Percentiles rank a stretch among this genome's conserved stretches.
Evolutionary conservation across 1,284 basidiomycete species (phyloP).

Genomic region (Phaffia rhodozyma): DNA sequence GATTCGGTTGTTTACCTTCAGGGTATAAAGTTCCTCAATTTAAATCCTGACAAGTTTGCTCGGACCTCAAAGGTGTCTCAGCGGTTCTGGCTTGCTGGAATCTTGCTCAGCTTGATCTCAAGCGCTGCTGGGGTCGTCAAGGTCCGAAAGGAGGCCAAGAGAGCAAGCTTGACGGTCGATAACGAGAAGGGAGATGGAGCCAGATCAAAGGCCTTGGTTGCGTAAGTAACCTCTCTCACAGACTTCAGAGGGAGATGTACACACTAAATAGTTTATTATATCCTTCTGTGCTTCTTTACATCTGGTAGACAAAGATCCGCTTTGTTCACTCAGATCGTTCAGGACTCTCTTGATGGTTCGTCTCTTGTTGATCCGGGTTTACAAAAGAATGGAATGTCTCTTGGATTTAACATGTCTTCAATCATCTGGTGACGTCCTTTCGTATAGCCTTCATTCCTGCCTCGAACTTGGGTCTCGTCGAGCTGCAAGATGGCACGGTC

Average conservation of each 20-base stretch:
- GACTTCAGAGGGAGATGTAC: background rate
- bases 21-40: conserved; percentile 53
- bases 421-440: too few relatives aligned
- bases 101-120: conserved; percentile 59
- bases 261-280: too few relatives aligned
- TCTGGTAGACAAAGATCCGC: conserved; percentile 30
- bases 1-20: conserved; percentile 79
- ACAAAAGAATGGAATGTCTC: too few relatives aligned
- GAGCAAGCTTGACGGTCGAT: conserved; percentile 25
- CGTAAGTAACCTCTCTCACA: conserved; percentile 22
- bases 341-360: conserved; percentile 30
- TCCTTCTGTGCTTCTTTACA: background rate
- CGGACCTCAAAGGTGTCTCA: conserved; percentile 61
- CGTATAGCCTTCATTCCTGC: conserved; percentile 66
- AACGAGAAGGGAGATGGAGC: conserved; percentile 26
- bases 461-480: conserved; percentile 62
- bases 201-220: conserved; percentile 28
- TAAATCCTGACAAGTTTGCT: conserved; percentile 53
- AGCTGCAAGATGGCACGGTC: conserved; percentile 72
- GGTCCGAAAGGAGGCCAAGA: conserved; percentile 33
- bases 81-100: conserved; percentile 83
- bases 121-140: conserved; percentile 36
- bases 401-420: too few relatives aligned
- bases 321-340: conserved; percentile 33
- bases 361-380: too few relatives aligned